phyloP scores from a whole-genome alignment of 495 filamentous ascomycete species.

The Penicillium lividum region DNA sequence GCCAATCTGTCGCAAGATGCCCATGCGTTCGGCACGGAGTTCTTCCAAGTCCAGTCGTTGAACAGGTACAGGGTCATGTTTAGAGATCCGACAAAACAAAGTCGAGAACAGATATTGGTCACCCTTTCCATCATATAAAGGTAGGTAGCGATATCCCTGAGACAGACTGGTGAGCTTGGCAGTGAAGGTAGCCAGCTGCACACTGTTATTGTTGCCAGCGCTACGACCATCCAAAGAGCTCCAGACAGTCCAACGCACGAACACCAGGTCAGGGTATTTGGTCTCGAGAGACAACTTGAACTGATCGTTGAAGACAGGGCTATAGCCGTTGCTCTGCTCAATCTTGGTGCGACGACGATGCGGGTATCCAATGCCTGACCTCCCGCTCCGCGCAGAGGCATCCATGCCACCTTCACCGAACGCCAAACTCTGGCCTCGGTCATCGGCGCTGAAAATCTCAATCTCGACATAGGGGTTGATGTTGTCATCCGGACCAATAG shows the following conservation, averaged over 20 bases:
- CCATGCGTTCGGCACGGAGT: constrained; percentile 49
- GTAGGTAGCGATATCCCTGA: constrained; percentile 94
- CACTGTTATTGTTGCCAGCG: constrained; percentile 60
- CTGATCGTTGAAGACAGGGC: constrained; percentile 76
- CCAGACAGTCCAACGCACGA: constrained; percentile 90
- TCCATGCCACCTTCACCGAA: constrained; percentile 68
- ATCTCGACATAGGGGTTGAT: constrained; percentile 94
- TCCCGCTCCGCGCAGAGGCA: constrained; percentile 65
- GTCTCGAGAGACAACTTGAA: constrained; percentile 80
- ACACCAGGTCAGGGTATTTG: constrained; percentile 88
- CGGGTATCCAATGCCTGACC: constrained; percentile 72
- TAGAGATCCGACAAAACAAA: constrained; percentile 83
- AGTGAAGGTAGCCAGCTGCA: constrained; percentile 82
- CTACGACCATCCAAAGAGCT: constrained; percentile 70
- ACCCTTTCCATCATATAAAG: constrained; percentile 84
- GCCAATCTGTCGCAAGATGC: constrained; percentile 51
- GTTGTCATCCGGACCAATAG: constrained; percentile 64
- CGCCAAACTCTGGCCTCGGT: constrained; percentile 69
- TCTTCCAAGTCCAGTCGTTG: constrained; percentile 49
- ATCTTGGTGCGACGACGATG: constrained; percentile 76
- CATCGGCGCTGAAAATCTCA: constrained; percentile 91
- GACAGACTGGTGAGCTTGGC: constrained; percentile 88
- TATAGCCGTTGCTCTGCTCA: constrained; percentile 85
- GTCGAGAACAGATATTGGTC: constrained; percentile 95
- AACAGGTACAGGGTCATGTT: constrained; percentile 55